These are phyloP conservation scores for Carex scoparia DNA, from an alignment of 176 grass and related monocot species.

Conservation along the genomic window DNA sequence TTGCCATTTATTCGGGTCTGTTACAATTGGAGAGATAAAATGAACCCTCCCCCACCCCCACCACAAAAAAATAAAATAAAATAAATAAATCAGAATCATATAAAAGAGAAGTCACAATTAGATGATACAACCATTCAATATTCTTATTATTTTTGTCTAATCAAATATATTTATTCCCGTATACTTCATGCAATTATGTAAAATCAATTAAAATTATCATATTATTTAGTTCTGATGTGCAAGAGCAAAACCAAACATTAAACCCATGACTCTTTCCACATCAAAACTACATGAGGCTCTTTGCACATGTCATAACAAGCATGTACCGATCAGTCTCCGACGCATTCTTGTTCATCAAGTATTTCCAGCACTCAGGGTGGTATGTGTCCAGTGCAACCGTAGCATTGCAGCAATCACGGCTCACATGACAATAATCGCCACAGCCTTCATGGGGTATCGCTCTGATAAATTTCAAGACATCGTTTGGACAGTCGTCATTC, in stretches of 20 bases:
- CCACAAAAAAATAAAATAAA: neutral
- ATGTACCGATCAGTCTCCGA: neutral
- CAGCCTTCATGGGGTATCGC: neutral
- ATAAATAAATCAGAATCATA: neutral
- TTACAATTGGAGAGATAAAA: neutral
- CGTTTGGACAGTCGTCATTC: neutral
- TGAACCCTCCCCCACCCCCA: neutral
- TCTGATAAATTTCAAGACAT: slow-evolving; percentile 9
- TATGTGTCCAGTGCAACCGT: neutral
- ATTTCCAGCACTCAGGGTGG: neutral
- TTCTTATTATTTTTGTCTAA: neutral
- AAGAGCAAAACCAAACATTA: neutral
- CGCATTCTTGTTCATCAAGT: neutral
- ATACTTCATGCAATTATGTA: neutral
- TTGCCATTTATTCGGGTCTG: neutral
- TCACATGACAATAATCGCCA: neutral
- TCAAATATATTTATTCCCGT: neutral
- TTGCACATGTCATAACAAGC: slow-evolving; percentile 10
- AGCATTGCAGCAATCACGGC: neutral
- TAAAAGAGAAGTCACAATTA: neutral
- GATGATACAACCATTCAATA: neutral
- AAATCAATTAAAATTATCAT: neutral
- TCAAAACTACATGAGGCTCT: neutral
- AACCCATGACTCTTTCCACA: neutral
- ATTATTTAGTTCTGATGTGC: neutral